Base-by-base conservation (phyloP, 2,329 filamentous ascomycete genomes). In the Scedosporium aurantiacum region DNA sequence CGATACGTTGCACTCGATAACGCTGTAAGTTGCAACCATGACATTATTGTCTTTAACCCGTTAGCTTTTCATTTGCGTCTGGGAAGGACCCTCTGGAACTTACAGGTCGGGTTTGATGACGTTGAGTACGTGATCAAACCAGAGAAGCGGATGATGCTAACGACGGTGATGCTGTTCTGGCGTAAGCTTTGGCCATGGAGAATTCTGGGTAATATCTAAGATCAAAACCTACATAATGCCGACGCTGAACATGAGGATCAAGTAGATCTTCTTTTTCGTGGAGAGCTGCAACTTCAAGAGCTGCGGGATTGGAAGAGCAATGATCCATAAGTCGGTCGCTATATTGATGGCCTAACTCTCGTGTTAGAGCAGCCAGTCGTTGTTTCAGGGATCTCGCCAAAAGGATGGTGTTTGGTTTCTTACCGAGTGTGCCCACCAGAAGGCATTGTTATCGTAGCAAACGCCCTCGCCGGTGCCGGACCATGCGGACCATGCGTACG, bases 11-110 rank as follows among this genome's bases (percentile, higher is more conserved):
- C 62, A 63, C 37, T 62, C 62, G 25, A 63, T 57, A n/a, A 62
- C 60, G 37, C 57, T 62, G 60, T 63, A 63, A 18, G 60, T 63
- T 21, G 62, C 62, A 16, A 62, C 62, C 62, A 63, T 63, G 47
- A 63, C 60, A 21, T 62, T 63, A 50, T 63, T 63, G 41, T 63
- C 54, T 57, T 37, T 57, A 40, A 32, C 6, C 25, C 10, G 14
- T 23, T 55, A 16, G 27, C 5, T 27, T 18, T 16, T 18, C 2
- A 3, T 25, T 2, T 7, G 4, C 6, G 21, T 54, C n/a, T 37
- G 54, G 27, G 27, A 32, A 14, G 4, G 23, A 3, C 5, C 32
- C 32, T n/a, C 8, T 37, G 32, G 32, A 28, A 37, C 54, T 37
- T 57, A 57, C 54, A 63, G 7, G 60, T 63, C 14, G 60, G 60